phyloP scores from a whole-genome alignment of 1,139 yeast genomes.

The Yamadazyma oceani region DNA sequence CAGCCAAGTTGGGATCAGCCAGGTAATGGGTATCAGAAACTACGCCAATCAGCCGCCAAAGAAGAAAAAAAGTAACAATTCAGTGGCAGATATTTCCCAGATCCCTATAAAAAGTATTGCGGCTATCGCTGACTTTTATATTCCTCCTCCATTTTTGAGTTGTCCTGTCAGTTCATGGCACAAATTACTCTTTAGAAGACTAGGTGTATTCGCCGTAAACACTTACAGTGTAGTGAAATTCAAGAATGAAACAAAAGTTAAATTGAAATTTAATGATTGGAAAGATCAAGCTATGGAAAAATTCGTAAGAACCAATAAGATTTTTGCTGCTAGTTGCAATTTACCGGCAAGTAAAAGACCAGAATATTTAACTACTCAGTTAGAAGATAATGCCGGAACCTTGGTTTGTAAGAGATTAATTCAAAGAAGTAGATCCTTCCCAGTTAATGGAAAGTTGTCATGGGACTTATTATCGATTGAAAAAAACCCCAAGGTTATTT shows the following conservation, averaged over 20 bases:
- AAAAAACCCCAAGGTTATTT: constrained; percentile 67
- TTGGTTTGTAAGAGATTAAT: constrained; percentile 33
- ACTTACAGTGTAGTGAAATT: constrained; percentile 44
- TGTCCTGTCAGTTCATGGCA: constrained; percentile 42
- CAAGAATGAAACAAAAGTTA: constrained; percentile 41
- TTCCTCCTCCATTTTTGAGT: constrained; percentile 36
- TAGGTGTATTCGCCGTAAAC: constrained; percentile 44
- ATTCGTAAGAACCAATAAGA: constrained; percentile 42
- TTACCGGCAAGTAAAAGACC: constrained; percentile 27
- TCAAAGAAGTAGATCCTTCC: constrained; percentile 43
- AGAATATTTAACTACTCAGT: constrained; percentile 29
- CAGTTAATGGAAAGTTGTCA: constrained; percentile 56
- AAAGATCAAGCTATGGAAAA: constrained; percentile 45
- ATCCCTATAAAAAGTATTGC: constrained; percentile 43
- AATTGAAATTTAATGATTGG: constrained; percentile 43
- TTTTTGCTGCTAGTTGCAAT: constrained; percentile 45
- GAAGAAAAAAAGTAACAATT: constrained; percentile 21
- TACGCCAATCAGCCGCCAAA: constrained; percentile 4
- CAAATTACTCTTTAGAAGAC: constrained; percentile 34
- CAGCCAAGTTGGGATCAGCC: neutral
- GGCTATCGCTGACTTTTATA: constrained; percentile 45
- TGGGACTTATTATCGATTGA: constrained; percentile 80
- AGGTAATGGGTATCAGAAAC: neutral
- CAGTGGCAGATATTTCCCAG: constrained; percentile 33
- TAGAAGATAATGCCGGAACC: constrained; percentile 35